These are phyloP conservation scores for Candida mesenterica DNA, from an alignment of 1,139 yeast species.

Conservation along the genomic window DNA sequence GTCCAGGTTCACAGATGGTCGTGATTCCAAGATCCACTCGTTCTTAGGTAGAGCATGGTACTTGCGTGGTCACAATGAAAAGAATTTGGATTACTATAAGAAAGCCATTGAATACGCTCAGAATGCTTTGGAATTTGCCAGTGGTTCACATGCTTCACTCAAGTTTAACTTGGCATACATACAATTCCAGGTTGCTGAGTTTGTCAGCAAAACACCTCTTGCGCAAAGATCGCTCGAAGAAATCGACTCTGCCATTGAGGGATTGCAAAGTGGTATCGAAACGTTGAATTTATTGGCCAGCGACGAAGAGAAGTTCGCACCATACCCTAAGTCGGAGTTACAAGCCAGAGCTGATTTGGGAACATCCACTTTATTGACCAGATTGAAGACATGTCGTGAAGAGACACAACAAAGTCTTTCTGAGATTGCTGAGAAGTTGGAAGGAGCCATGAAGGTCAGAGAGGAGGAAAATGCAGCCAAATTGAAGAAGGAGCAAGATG, in stretches of 20 bases:
- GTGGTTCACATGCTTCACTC: slow-evolving; percentile 42
- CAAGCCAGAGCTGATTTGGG: slow-evolving; percentile 86
- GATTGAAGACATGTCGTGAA: slow-evolving; percentile 65
- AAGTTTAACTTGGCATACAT: slow-evolving; percentile 82
- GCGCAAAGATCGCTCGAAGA: slow-evolving; percentile 62
- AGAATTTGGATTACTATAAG: slow-evolving; percentile 56
- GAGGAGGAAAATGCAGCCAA: slow-evolving; percentile 53
- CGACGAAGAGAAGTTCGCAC: slow-evolving; percentile 56
- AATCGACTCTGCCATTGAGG: slow-evolving; percentile 55
- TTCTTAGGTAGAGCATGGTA: slow-evolving; percentile 91
- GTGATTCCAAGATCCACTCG: slow-evolving; percentile 63
- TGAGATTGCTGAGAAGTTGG: slow-evolving; percentile 58
- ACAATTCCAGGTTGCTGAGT: slow-evolving; percentile 85
- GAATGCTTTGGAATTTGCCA: slow-evolving; percentile 48
- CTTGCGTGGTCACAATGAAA: slow-evolving; percentile 71
- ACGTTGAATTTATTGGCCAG: slow-evolving; percentile 58
- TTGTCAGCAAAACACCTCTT: slow-evolving; percentile 61
- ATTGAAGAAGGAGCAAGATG: slow-evolving; percentile 36
- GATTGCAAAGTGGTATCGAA: slow-evolving; percentile 62
- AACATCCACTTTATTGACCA: slow-evolving; percentile 66
- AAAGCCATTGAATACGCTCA: slow-evolving; percentile 63
- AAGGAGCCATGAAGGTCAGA: slow-evolving; percentile 67
- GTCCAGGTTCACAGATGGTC: slow-evolving; percentile 59
- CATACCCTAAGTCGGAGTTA: slow-evolving; percentile 75
- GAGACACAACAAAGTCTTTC: slow-evolving; percentile 72